Percentiles rank a stretch among this genome's conserved stretches.
Evolutionary conservation across 2,329 filamentous ascomycete species (phyloP).

Genomic region (Aspergillus sclerotialis): DNA sequence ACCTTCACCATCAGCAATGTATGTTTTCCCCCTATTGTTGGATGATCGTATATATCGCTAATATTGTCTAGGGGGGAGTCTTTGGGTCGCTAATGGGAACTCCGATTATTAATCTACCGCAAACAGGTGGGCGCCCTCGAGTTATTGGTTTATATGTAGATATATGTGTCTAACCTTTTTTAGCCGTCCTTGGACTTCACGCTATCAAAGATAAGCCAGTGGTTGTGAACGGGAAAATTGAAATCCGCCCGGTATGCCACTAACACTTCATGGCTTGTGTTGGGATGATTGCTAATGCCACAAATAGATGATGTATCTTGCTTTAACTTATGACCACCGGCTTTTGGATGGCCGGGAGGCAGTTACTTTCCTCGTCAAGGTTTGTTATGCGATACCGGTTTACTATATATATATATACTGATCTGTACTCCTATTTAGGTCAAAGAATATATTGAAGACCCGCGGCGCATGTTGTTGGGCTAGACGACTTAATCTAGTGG

Average conservation of each 20-base stretch:
- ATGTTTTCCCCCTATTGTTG: slow-evolving; percentile 12
- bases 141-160: slow-evolving; percentile 2
- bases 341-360: slow-evolving; percentile 92
- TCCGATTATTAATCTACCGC: slow-evolving; percentile 95
- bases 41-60: not conserved
- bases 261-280: not conserved
- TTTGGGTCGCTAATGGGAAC: slow-evolving; percentile 97
- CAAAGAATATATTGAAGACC: slow-evolving; percentile 97
- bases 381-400: slow-evolving; percentile 13
- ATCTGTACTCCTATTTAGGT: slow-evolving; percentile 39
- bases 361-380: slow-evolving; percentile 90
- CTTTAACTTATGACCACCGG: slow-evolving; percentile 94
- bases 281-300: slow-evolving; percentile 7
- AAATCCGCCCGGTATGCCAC: slow-evolving; percentile 66
- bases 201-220: slow-evolving; percentile 93
- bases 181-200: slow-evolving; percentile 79
- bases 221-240: slow-evolving; percentile 85
- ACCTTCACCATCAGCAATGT: slow-evolving; percentile 97
- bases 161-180: slow-evolving; percentile 14
- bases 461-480: slow-evolving; percentile 74
- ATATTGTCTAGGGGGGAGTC: slow-evolving; percentile 59
- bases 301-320: slow-evolving; percentile 94
- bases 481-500: slow-evolving; percentile 12
- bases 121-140: slow-evolving; percentile 53
- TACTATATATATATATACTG: not conserved